Conservation (phyloP, 768 basidiomycete species). For the Trametes maxima region DNA sequence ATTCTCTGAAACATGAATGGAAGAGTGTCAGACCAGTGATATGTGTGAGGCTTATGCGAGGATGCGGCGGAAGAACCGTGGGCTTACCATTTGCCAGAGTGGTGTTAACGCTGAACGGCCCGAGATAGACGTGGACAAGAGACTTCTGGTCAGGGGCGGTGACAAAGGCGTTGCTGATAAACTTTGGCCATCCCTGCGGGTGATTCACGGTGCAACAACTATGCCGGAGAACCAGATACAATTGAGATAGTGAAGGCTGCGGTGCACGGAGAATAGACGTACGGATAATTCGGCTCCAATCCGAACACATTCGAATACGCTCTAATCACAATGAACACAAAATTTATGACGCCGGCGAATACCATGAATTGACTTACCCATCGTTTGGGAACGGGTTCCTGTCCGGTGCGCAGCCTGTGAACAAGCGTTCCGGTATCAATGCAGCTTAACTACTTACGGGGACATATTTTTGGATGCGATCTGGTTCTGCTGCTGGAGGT, state of each 20-base stretch:
- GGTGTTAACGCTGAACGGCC: conserved; percentile 46
- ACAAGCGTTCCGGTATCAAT: neutral
- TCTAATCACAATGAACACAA: conserved; percentile 24
- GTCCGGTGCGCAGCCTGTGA: neutral
- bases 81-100: conserved; percentile 42
- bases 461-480: conserved; percentile 58
- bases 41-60: neutral
- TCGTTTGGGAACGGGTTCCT: conserved; percentile 58
- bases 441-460: conserved; percentile 36
- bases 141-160: conserved; percentile 48
- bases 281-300: conserved; percentile 54
- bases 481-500: conserved; percentile 61
- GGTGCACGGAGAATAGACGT: conserved; percentile 16
- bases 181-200: conserved; percentile 59
- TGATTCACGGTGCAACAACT: conserved; percentile 57
- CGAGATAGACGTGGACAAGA: conserved; percentile 51
- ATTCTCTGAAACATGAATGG: conserved; percentile 36
- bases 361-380: conserved; percentile 37
- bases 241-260: too few species aligned
- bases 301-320: conserved; percentile 54
- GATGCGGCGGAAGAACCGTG: neutral
- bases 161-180: conserved; percentile 54
- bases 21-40: neutral
- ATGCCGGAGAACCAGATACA: neutral
- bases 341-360: conserved; percentile 1